These are phyloP conservation scores for Vanrija sp. DNA, from an alignment of 1,284 basidiomycete genomes.

Conservation along the genomic window DNA sequence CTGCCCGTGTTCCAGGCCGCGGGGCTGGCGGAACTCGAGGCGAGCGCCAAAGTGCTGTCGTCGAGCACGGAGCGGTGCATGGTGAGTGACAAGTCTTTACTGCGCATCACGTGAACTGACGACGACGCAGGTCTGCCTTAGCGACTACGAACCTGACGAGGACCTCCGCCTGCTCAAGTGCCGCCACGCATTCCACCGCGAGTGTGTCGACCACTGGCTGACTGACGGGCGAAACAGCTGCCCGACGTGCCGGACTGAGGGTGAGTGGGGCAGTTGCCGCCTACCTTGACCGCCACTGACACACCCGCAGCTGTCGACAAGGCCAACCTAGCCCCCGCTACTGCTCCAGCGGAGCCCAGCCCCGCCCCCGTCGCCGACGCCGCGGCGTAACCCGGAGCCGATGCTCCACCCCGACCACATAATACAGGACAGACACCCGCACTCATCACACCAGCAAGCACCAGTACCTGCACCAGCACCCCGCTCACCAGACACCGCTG, in stretches of 20 bases:
- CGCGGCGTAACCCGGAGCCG: not conserved
- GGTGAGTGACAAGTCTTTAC: constrained; percentile 52
- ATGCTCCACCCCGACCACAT: constrained; percentile 51
- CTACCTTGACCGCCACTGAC: not conserved
- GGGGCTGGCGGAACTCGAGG: constrained; percentile 57
- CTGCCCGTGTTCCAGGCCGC: constrained; percentile 64
- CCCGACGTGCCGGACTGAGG: constrained; percentile 63
- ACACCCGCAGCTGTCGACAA: constrained; percentile 10
- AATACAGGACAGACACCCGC: constrained; percentile 59
- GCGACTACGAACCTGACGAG: constrained; percentile 70
- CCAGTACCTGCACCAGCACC: too few relatives aligned
- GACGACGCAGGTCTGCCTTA: constrained; percentile 72
- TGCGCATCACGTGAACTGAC: not conserved
- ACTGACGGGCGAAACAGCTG: constrained; percentile 80
- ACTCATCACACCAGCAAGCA: not conserved
- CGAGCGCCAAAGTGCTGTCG: constrained; percentile 61
- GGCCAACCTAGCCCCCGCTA: not conserved
- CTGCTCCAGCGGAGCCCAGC: not conserved
- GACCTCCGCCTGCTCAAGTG: constrained; percentile 73
- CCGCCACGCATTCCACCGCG: constrained; percentile 77
- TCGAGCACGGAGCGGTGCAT: constrained; percentile 65
- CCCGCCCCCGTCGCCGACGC: not conserved
- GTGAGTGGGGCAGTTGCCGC: too few relatives aligned
- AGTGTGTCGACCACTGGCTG: constrained; percentile 81
- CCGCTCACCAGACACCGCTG: too few relatives aligned